Evolutionary conservation across 2,329 filamentous ascomycete genomes (phyloP), one percentile per base, ranked within the genome.

Genomic region (Colletotrichum noveboracense): DNA sequence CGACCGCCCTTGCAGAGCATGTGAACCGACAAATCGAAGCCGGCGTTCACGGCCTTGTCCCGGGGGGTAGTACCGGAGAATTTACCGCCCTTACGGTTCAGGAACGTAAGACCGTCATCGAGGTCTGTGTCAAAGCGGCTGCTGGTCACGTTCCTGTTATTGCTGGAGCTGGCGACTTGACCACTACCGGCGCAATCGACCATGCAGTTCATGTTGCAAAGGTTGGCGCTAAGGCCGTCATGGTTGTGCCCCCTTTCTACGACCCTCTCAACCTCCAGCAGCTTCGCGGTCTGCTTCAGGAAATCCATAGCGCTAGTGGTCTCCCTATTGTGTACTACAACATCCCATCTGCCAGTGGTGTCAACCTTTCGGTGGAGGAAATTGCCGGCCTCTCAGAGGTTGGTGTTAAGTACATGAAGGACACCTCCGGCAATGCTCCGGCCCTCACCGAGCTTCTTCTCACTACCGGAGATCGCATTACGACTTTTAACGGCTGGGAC

Each of bases 401-500:
- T 1, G 88, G 88, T 14, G 87, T 89, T 7, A 86, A 84, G 78
- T 89, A 88, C 75, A 79, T 89, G 34, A 90, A 90, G 79, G 88
- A 90, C 77, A 89, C 88, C 0, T 89, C 88, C 3, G 88, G 88
- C 21, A 87, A 90, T 69, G 88, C 84, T 1, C 88, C 88, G 0
- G 87, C 86, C 0, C 80, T 89, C 6, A 90, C 87, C 3, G 87
- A 90, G 71, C 78, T 89, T 14, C 81, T 90, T 7, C 89, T 89
- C 76, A 83, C 82, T 66, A 74, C 78, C 30, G 78, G 79, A 6
- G 66, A 72, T 77, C 78, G 83, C 48, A 86, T 89, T 75, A 89
- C 86, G 3, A 83, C 86, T 0, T 89, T 90, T 78, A 90, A 90
- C 71, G 88, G 88, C 2, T 90, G 88, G 88, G 88, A 90, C 74